These are phyloP conservation scores for Sporothrix protearum DNA, from an alignment of 2,329 filamentous ascomycete species.

Conservation along the genomic window DNA sequence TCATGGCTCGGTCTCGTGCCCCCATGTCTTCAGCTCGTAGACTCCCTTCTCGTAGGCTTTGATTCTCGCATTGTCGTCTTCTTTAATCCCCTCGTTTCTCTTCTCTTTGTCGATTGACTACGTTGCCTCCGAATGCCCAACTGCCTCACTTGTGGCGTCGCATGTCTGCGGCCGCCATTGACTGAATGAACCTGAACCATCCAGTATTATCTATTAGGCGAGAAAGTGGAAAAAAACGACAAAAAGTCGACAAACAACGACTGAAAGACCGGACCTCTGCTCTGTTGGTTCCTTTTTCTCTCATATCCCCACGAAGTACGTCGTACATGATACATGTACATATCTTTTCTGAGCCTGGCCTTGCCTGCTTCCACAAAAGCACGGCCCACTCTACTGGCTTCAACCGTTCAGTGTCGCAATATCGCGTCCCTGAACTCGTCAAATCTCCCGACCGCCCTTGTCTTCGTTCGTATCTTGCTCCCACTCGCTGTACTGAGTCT, in stretches of 20 bases:
- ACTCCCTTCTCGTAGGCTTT: background rate
- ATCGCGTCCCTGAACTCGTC: background rate
- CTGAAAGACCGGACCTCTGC: background rate
- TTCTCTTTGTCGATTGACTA: background rate
- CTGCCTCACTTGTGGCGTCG: conserved; percentile 13
- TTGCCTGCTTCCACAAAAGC: background rate
- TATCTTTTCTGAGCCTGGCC: background rate
- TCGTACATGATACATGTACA: too few species aligned
- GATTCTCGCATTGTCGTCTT: background rate
- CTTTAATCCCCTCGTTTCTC: background rate
- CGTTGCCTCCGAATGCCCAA: background rate
- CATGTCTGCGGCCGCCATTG: conserved; percentile 4
- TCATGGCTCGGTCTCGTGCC: background rate
- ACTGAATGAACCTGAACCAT: background rate
- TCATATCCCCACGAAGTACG: background rate
- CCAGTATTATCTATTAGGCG: background rate
- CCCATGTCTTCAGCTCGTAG: background rate
- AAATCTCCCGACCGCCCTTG: conserved; percentile 3
- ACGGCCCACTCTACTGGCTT: background rate
- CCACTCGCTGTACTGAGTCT: background rate
- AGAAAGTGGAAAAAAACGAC: background rate
- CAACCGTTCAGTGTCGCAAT: background rate
- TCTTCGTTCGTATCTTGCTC: too few species aligned
- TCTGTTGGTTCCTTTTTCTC: background rate
- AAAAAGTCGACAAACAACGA: background rate